Base-by-base conservation (phyloP, 208 protist genomes). In the Wallacemonas sp. region DNA sequence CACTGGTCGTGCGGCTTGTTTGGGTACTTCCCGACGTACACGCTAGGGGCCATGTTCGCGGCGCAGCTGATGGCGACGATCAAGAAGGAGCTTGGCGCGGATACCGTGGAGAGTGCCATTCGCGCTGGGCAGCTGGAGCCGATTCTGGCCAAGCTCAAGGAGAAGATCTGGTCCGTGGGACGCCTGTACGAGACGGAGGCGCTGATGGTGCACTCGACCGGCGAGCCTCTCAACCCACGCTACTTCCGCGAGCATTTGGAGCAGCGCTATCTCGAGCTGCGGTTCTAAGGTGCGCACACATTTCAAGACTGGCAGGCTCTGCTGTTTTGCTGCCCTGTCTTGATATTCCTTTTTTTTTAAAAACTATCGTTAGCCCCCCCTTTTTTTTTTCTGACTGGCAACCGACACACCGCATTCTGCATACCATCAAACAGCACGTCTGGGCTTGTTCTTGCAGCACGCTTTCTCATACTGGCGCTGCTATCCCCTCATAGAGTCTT, bases 191-290 rank as follows among this genome's bases (percentile, higher is more conserved):
- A 67, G 46, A 92, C 87, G 23, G 79, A 96, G 3, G 88, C 93
- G 10, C 78, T 97, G 28, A 79, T 96, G 38, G 65, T 66, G 23
- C 59, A 75, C 25, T 88, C 86, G 39, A 93, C 86, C 10, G 90
- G 92, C 2, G 87, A 95, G 68, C 33, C 26, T 18, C 69, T 98
- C 25, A 94, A 97, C 66, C 82, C 91, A 1, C 22, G 82, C 48
- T 77, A 91, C 68, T 84, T 96, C 59, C 79, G 78, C 26, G 61
- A 77, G 44, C 91, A 98, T 61, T 81, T 98, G 12, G 77, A 85
- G 61, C 59, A 65, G 7, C 91, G 92, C 54, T 96, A 97, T 69
- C 71, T 91, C 12, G 52, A 59, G 14, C 52, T 23, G 22, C 14
- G 18, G 4, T 59, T 59, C 31, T 59, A 42, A 39, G 25, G 4